phyloP scores from a whole-genome alignment of 208 protist species.

The Phytomonas sp. region DNA sequence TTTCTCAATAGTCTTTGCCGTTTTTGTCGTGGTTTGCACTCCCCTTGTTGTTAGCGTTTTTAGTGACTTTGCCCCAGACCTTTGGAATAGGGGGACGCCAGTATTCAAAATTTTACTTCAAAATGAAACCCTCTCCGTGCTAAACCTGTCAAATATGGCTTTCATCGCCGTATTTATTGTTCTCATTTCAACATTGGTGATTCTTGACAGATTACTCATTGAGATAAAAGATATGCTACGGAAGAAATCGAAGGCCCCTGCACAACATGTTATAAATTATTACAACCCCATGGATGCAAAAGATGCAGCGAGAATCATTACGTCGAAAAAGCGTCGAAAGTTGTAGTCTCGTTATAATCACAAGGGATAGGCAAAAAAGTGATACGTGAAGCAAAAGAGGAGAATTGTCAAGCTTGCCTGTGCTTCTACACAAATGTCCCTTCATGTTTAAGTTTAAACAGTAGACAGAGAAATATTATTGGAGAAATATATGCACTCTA shows the following conservation, averaged over 20 bases:
- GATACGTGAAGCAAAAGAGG: too few relatives aligned
- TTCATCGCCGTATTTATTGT: slow-evolving; percentile 19
- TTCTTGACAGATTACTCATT: slow-evolving; percentile 38
- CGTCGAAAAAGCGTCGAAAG: background rate
- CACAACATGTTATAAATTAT: slow-evolving; percentile 35
- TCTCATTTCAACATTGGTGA: slow-evolving; percentile 29
- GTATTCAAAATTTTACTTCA: background rate
- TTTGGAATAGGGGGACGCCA: background rate
- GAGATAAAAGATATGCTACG: slow-evolving; percentile 27
- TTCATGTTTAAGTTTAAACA: background rate
- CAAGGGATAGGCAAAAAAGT: background rate
- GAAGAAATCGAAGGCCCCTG: slow-evolving; percentile 34
- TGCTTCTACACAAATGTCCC: background rate
- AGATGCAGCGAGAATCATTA: background rate
- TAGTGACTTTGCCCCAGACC: background rate
- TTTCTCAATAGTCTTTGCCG: background rate
- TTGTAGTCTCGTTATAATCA: background rate
- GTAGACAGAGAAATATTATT: background rate
- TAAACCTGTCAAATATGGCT: slow-evolving; percentile 22
- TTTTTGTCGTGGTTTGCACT: background rate
- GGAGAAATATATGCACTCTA: background rate
- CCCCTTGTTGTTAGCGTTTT: background rate
- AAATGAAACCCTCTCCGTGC: background rate
- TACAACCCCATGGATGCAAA: slow-evolving; percentile 25
- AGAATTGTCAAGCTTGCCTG: too few relatives aligned